Conservation (phyloP, 2,329 filamentous ascomycete species). For the Sporothrix curviconia region DNA sequence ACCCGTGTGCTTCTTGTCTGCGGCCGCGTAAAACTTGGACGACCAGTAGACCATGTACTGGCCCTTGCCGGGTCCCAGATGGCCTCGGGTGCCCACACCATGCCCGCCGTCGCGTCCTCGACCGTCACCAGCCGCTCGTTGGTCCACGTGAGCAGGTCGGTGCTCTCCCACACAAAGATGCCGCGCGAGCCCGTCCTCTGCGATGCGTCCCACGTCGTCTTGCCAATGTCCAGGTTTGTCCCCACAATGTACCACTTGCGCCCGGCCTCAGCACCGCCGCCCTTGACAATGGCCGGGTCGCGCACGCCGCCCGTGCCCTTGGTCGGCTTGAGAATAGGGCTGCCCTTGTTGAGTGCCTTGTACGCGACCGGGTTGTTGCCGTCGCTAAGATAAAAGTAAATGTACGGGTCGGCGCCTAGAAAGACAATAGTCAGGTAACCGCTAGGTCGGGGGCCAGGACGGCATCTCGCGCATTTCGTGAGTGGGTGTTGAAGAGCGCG, state of each 20-base stretch:
- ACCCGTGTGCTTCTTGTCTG: constrained; percentile 44
- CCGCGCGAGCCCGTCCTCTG: constrained; percentile 44
- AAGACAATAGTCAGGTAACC: constrained; percentile 51
- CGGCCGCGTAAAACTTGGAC: constrained; percentile 42
- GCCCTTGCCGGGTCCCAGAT: constrained; percentile 43
- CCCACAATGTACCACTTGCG: constrained; percentile 51
- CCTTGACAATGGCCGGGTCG: constrained; percentile 44
- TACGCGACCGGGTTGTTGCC: constrained; percentile 45
- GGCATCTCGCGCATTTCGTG: background rate
- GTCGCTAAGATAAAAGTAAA: constrained; percentile 49
- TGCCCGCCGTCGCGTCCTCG: constrained; percentile 47
- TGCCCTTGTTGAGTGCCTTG: constrained; percentile 41
- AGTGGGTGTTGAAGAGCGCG: background rate
- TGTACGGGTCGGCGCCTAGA: constrained; percentile 44
- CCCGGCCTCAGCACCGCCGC: constrained; percentile 39
- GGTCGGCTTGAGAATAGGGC: constrained; percentile 42
- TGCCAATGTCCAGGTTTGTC: constrained; percentile 47
- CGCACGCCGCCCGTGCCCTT: constrained; percentile 46
- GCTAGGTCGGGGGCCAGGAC: constrained; percentile 34
- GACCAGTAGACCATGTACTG: constrained; percentile 43
- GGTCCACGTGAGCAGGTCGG: constrained; percentile 43
- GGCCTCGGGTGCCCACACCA: constrained; percentile 53
- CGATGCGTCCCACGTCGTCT: constrained; percentile 47
- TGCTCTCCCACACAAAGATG: constrained; percentile 51
- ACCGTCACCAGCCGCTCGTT: constrained; percentile 43